A percentile compares a stretch with the other conserved stretches of the same genome.
These are phyloP conservation scores for Ligustrum vulgare DNA, from an alignment of 257 asterid genomes.

Conservation along the genomic window DNA sequence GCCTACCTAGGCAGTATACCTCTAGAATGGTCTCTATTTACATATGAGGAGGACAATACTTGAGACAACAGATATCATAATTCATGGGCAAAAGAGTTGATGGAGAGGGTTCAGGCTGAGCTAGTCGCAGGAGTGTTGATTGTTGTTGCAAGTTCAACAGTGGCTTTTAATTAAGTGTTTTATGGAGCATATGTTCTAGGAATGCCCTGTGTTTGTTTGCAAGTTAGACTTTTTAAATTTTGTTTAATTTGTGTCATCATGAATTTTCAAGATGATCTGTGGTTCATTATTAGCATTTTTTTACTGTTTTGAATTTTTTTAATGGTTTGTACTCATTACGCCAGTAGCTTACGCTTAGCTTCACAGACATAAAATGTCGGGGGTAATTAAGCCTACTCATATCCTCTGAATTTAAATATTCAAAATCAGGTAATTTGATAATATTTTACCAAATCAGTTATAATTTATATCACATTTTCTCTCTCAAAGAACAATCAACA, in stretches of 20 bases:
- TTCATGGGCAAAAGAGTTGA: background rate
- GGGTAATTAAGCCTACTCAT: too few relatives aligned
- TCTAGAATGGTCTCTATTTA: background rate
- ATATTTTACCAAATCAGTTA: too few relatives aligned
- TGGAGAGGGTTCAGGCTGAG: background rate
- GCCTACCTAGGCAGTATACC: background rate
- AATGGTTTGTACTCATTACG: too few relatives aligned
- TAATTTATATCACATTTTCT: too few relatives aligned
- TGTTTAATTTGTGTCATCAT: too few relatives aligned
- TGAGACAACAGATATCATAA: background rate
- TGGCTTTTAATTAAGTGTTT: background rate
- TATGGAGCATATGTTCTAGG: background rate
- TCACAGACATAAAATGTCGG: too few relatives aligned
- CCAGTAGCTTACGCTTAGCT: too few relatives aligned
- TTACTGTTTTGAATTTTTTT: background rate
- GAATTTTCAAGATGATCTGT: too few relatives aligned
- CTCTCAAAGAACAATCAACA: too few relatives aligned
- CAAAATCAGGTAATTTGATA: too few relatives aligned
- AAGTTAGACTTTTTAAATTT: background rate
- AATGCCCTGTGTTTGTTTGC: background rate
- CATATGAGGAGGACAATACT: background rate
- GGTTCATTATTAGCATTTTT: background rate
- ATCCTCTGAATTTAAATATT: too few relatives aligned
- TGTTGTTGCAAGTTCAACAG: background rate
- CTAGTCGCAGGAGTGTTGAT: background rate